phyloP scores from a whole-genome alignment of 768 basidiomycete species.

The Podaxis pistillaris region DNA sequence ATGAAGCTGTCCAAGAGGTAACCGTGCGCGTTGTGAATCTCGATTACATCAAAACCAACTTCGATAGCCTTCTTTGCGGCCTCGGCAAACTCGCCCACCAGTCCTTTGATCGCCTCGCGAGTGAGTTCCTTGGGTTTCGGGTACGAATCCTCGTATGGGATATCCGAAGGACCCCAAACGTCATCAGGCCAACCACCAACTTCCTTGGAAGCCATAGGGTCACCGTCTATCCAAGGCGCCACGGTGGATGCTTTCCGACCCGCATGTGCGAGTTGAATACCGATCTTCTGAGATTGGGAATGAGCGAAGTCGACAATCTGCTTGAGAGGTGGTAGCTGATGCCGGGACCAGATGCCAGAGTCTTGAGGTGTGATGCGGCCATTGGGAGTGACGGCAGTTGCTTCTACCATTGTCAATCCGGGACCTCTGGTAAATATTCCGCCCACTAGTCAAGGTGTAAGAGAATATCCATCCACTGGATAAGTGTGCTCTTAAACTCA shows the following conservation, averaged over 20 bases:
- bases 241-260: conserved; percentile 68
- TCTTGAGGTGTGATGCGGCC: conserved; percentile 65
- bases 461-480: not conserved
- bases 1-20: conserved; percentile 56
- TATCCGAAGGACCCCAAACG: conserved; percentile 55
- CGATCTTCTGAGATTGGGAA: conserved; percentile 65
- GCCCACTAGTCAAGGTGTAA: conserved; percentile 33
- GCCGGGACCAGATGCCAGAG: conserved; percentile 58
- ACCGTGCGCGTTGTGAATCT: conserved; percentile 66
- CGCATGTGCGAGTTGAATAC: conserved; percentile 73
- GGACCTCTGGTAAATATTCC: conserved; percentile 50
- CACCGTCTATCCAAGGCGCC: conserved; percentile 54
- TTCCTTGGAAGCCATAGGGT: conserved; percentile 28
- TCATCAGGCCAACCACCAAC: conserved; percentile 49
- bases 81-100: conserved; percentile 54
- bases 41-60: conserved; percentile 61
- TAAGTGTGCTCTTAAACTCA: conserved; percentile 33
- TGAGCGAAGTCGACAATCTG: conserved; percentile 57
- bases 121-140: conserved; percentile 57
- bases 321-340: conserved; percentile 27
- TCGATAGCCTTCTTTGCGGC: conserved; percentile 50
- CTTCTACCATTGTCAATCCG: conserved; percentile 61
- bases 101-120: conserved; percentile 48
- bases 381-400: conserved; percentile 52
- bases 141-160: conserved; percentile 41